Conservation (phyloP, 1,139 yeast genomes). For the Hyphopichia pseudoburtonii region DNA sequence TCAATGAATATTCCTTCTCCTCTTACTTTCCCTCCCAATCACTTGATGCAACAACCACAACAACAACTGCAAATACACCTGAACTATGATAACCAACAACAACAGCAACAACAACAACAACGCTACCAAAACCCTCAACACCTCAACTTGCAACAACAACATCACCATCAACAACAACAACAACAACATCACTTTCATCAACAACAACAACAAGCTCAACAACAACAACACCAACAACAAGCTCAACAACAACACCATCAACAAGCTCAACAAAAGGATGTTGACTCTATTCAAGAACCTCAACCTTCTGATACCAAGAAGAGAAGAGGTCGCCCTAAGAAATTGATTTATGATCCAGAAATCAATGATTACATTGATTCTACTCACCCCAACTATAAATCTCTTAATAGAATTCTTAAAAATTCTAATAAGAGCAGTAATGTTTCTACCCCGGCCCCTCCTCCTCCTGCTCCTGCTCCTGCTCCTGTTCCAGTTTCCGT, state of each 20-base stretch:
- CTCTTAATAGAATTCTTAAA: conserved; percentile 36
- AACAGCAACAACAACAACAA: conserved; percentile 11
- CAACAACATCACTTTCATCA: conserved; percentile 6
- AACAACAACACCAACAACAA: conserved; percentile 12
- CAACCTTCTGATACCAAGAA: conserved; percentile 24
- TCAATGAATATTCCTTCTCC: conserved; percentile 7
- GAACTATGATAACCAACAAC: conserved; percentile 9
- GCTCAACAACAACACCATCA: conserved; percentile 1
- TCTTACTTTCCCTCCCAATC: conserved; percentile 5
- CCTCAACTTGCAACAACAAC: conserved; percentile 4
- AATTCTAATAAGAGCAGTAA: conserved; percentile 12
- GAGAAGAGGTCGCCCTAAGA: conserved; percentile 48
- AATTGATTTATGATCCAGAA: conserved; percentile 42
- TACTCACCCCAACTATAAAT: conserved; percentile 44
- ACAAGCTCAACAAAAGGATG: conserved; percentile 3
- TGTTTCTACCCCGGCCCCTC: conserved; percentile 3
- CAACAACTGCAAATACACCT: conserved; percentile 9
- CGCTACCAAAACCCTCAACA: conserved; percentile 13
- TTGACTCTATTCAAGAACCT: conserved; percentile 5
- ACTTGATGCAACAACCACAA: conserved; percentile 7
- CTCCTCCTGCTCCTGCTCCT: neutral
- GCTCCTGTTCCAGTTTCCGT: neutral
- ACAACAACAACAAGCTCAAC: conserved; percentile 9
- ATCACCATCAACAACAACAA: conserved; percentile 15
- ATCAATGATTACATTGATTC: conserved; percentile 45